These are phyloP conservation scores for Halenospora varia DNA, from an alignment of 495 filamentous ascomycete species.

Conservation along the genomic window DNA sequence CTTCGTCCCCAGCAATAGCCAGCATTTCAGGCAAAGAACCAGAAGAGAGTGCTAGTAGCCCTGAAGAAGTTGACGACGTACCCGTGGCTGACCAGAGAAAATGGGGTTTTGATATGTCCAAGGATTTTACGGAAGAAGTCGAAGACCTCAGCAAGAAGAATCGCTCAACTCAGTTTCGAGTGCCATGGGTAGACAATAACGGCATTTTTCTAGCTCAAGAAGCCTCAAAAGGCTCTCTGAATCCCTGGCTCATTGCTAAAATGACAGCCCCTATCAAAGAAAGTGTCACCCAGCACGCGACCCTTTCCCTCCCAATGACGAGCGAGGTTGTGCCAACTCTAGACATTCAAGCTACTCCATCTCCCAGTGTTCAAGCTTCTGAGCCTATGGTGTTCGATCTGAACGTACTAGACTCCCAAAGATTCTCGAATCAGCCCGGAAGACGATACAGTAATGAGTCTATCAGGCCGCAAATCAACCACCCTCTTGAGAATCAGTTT, in stretches of 20 bases:
- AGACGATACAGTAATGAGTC: background rate
- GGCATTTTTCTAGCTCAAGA: background rate
- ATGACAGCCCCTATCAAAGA: constrained; percentile 39
- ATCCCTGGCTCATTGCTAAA: constrained; percentile 60
- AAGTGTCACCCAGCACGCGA: background rate
- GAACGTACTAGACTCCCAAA: background rate
- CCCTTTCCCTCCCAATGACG: background rate
- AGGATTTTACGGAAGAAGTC: constrained; percentile 26
- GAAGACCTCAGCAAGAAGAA: constrained; percentile 18
- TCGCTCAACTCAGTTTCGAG: constrained; percentile 11
- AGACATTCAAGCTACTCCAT: too few species aligned
- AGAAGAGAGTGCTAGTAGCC: too few species aligned
- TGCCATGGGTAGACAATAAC: background rate
- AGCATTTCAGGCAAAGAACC: background rate
- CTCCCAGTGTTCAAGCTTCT: too few species aligned
- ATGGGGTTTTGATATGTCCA: constrained; percentile 37
- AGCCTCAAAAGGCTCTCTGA: constrained; percentile 30
- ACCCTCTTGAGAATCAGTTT: background rate
- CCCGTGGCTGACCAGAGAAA: constrained; percentile 13
- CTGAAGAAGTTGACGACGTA: constrained; percentile 3
- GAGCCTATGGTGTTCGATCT: background rate
- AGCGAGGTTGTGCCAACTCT: too few species aligned
- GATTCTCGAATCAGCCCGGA: background rate
- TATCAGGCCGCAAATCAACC: background rate
- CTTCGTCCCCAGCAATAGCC: background rate